phyloP scores from a whole-genome alignment of 768 basidiomycete species.

The Rubroboletus pulcherrimus region DNA sequence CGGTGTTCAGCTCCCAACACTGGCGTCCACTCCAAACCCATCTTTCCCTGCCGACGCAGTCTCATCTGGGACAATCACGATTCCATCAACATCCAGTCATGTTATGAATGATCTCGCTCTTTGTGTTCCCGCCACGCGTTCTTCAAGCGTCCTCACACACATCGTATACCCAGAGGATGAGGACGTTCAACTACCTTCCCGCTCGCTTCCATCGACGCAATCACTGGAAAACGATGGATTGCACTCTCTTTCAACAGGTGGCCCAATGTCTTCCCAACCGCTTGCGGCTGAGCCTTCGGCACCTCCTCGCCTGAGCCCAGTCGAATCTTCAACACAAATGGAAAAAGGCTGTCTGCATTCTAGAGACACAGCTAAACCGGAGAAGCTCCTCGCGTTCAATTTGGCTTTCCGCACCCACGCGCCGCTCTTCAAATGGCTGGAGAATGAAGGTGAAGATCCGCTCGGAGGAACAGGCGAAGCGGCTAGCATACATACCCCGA shows the following conservation, averaged over 20 bases:
- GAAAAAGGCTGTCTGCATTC: neutral
- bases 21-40: conserved; percentile 11
- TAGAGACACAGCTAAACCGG: neutral
- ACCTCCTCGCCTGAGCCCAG: neutral
- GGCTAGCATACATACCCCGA: conserved; percentile 5
- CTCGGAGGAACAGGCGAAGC: conserved; percentile 22
- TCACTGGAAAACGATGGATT: neutral
- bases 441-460: conserved; percentile 44
- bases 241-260: neutral
- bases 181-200: neutral
- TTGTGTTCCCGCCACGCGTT: conserved; percentile 12
- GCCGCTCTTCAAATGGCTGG: conserved; percentile 73
- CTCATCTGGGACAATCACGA: neutral
- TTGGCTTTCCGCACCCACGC: conserved; percentile 56
- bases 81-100: neutral
- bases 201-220: neutral
- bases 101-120: neutral
- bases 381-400: conserved; percentile 55
- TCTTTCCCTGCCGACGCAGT: neutral
- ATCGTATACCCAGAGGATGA: conserved; percentile 14
- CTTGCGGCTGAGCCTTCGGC: neutral
- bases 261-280: neutral
- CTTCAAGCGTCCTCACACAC: conserved; percentile 24
- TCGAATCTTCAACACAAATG: neutral
- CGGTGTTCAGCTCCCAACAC: conserved; percentile 24